phyloP scores from a whole-genome alignment of 2,329 filamentous ascomycete species.

The Hirsutella minnesotensis region DNA sequence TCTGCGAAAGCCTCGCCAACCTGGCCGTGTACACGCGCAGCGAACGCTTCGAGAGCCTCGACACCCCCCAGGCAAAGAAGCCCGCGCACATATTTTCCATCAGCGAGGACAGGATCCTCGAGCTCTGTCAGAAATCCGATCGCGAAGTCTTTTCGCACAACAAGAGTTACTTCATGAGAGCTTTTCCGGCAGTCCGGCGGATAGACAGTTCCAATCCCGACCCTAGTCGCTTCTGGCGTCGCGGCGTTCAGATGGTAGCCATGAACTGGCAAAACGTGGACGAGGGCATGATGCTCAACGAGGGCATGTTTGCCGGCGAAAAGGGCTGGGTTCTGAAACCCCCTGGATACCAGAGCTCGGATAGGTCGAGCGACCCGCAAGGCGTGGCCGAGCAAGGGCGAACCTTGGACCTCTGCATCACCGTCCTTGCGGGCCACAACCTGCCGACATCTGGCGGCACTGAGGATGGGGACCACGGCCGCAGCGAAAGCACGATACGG shows the following conservation, averaged over 20 bases:
- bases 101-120: slow-evolving; percentile 63
- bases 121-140: slow-evolving; percentile 47
- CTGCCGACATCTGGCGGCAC: slow-evolving; percentile 30
- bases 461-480: slow-evolving; percentile 19
- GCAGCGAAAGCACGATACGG: slow-evolving; percentile 32
- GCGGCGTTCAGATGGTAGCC: slow-evolving; percentile 94
- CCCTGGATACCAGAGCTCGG: slow-evolving; percentile 49
- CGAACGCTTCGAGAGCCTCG: slow-evolving; percentile 65
- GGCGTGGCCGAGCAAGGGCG: slow-evolving; percentile 34
- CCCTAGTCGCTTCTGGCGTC: slow-evolving; percentile 80
- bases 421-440: slow-evolving; percentile 64
- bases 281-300: slow-evolving; percentile 89
- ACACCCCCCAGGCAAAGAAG: slow-evolving; percentile 48
- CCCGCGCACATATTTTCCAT: slow-evolving; percentile 75
- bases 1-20: slow-evolving; percentile 59
- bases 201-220: slow-evolving; percentile 91
- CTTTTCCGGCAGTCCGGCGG: slow-evolving; percentile 71
- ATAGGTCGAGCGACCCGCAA: slow-evolving; percentile 26
- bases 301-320: slow-evolving; percentile 89
- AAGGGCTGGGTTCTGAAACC: slow-evolving; percentile 82
- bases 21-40: slow-evolving; percentile 81
- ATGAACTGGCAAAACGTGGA: slow-evolving; percentile 97
- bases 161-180: slow-evolving; percentile 75
- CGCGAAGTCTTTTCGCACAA: slow-evolving; percentile 80
- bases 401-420: slow-evolving; percentile 57